These are phyloP conservation scores for Talaromyces amestolkiae DNA, from an alignment of 2,329 filamentous ascomycete species.

Conservation along the genomic window DNA sequence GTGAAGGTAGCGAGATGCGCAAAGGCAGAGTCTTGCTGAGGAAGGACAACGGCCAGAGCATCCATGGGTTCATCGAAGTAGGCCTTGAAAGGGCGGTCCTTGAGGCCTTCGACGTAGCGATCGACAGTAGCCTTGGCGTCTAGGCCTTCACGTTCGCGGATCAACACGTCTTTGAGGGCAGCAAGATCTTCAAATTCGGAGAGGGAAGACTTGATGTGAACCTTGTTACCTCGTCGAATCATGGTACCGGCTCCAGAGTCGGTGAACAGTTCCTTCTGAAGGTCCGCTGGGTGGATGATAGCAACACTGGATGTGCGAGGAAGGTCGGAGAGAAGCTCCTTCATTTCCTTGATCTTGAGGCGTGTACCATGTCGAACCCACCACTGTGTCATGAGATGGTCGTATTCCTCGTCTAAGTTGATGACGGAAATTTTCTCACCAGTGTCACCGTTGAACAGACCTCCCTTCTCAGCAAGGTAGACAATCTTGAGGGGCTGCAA, in stretches of 20 bases:
- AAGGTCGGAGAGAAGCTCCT: slow-evolving; percentile 83
- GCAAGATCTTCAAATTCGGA: slow-evolving; percentile 72
- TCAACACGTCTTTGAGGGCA: slow-evolving; percentile 75
- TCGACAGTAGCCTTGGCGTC: slow-evolving; percentile 83
- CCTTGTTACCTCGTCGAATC: slow-evolving; percentile 87
- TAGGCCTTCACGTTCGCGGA: slow-evolving; percentile 76
- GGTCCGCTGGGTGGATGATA: slow-evolving; percentile 92
- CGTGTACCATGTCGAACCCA: slow-evolving; percentile 95
- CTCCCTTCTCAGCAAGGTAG: slow-evolving; percentile 97
- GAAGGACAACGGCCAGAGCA: slow-evolving; percentile 81
- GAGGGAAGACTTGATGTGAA: slow-evolving; percentile 69
- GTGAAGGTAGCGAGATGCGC: slow-evolving; percentile 86
- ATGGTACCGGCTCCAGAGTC: slow-evolving; percentile 92
- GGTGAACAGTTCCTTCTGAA: slow-evolving; percentile 96
- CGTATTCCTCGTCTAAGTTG: slow-evolving; percentile 95
- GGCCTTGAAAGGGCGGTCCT: slow-evolving; percentile 77
- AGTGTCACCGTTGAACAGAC: slow-evolving; percentile 89
- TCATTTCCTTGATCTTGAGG: slow-evolving; percentile 96
- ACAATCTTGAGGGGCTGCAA: slow-evolving; percentile 95
- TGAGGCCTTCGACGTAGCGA: slow-evolving; percentile 76
- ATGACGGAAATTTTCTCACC: slow-evolving; percentile 94
- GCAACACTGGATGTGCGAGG: slow-evolving; percentile 92
- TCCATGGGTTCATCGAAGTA: slow-evolving; percentile 96
- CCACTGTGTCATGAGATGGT: slow-evolving; percentile 84
- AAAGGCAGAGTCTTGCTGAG: slow-evolving; percentile 62